phyloP scores from a whole-genome alignment of 1,139 yeast genomes.

The Debaryomyces singareniensis region DNA sequence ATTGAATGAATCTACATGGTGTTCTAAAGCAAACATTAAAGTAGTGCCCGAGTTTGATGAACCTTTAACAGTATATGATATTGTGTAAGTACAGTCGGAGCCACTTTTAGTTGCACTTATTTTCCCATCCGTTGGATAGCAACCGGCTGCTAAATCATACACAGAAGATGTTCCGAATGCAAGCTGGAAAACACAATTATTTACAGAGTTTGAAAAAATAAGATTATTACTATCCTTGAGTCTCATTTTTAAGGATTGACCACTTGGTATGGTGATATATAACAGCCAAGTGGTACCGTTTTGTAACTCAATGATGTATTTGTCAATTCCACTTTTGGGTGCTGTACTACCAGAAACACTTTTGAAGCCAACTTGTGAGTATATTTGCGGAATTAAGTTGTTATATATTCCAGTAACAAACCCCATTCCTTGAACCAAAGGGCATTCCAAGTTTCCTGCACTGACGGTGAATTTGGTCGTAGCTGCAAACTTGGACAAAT shows the following conservation, averaged over 20 bases:
- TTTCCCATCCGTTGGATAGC: conserved; percentile 34
- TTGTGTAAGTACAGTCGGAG: conserved; percentile 36
- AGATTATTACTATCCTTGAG: conserved; percentile 5
- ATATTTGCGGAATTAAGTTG: conserved; percentile 42
- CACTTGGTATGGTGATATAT: conserved; percentile 24
- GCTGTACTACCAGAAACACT: conserved; percentile 36
- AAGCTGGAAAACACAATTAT: conserved; percentile 49
- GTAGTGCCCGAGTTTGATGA: conserved; percentile 39
- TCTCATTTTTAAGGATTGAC: conserved; percentile 7
- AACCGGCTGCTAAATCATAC: conserved; percentile 58
- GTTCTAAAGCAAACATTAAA: conserved; percentile 60
- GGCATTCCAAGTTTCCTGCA: conserved; percentile 18
- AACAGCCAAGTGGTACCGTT: conserved; percentile 42
- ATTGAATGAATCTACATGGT: conserved; percentile 48
- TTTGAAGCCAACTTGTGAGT: conserved; percentile 43
- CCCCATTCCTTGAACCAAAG: conserved; percentile 61
- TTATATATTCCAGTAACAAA: conserved; percentile 53
- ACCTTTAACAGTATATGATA: conserved; percentile 46
- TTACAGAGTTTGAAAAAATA: conserved; percentile 22
- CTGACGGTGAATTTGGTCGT: conserved; percentile 13
- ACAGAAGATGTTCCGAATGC: conserved; percentile 31
- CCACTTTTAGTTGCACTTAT: conserved; percentile 12
- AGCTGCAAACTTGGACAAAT: conserved; percentile 16
- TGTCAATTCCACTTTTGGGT: conserved; percentile 10
- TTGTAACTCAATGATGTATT: conserved; percentile 8